A percentile compares a stretch with the other conserved stretches of the same genome.
phyloP scores from a whole-genome alignment of 495 filamentous ascomycete species.

The Ramalina peruviana region DNA sequence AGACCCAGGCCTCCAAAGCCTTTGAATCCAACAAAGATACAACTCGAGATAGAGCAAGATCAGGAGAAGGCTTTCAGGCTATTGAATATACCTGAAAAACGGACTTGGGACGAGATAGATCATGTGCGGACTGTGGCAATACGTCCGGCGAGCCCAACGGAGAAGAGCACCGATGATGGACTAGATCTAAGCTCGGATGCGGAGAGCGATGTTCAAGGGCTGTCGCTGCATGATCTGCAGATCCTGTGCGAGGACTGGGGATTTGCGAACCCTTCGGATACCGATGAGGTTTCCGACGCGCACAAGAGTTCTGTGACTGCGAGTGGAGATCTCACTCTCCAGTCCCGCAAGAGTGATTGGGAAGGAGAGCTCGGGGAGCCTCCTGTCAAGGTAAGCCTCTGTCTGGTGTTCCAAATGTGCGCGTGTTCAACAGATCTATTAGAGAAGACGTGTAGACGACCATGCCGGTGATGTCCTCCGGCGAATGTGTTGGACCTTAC shows the following conservation, averaged over 20 bases:
- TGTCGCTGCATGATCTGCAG: constrained; percentile 60
- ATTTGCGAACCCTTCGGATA: constrained; percentile 17
- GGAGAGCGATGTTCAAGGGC: constrained; percentile 55
- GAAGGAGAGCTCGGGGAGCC: background rate
- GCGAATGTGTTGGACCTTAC: constrained; percentile 31
- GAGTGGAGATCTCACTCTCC: too few relatives aligned
- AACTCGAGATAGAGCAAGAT: constrained; percentile 67
- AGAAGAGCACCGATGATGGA: constrained; percentile 36
- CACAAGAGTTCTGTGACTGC: background rate
- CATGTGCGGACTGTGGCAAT: constrained; percentile 42
- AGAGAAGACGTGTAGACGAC: constrained; percentile 34
- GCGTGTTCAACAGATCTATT: constrained; percentile 20
- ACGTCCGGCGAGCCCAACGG: constrained; percentile 32
- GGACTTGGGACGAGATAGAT: constrained; percentile 38
- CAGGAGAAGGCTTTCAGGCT: constrained; percentile 69
- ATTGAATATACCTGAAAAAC: constrained; percentile 40
- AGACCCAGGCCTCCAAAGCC: constrained; percentile 65
- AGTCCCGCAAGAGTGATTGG: background rate
- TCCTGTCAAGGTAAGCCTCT: background rate
- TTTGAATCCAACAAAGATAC: constrained; percentile 72
- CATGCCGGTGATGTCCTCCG: constrained; percentile 28
- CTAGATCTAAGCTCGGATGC: constrained; percentile 43
- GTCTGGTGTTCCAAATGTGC: background rate
- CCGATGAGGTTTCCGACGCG: background rate
- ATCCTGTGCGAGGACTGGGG: constrained; percentile 80